These are phyloP conservation scores for Salix dunnii DNA, from an alignment of 345 rosid genomes.

Conservation along the genomic window DNA sequence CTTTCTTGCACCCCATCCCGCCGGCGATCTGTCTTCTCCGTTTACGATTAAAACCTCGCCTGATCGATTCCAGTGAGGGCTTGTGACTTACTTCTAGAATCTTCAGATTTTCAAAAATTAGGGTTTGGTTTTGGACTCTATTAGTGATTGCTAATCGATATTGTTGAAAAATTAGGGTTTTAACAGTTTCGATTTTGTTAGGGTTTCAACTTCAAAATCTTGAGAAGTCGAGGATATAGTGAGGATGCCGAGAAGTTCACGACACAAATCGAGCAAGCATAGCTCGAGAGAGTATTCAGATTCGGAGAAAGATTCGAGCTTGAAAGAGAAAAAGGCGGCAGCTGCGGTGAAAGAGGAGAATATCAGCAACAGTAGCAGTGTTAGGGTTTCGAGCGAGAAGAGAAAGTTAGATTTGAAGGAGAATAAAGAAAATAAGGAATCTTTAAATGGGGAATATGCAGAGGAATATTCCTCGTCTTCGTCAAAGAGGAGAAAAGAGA, in stretches of 20 bases:
- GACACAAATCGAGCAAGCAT: constrained; percentile 95
- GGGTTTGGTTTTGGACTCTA: constrained; percentile 8
- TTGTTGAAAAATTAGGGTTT: constrained; percentile 23
- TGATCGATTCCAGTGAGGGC: neutral
- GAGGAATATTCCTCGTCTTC: constrained; percentile 58
- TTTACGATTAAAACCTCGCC: neutral
- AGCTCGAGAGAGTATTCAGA: constrained; percentile 78
- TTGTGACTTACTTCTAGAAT: neutral
- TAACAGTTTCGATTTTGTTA: neutral
- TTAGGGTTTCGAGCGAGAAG: constrained; percentile 62
- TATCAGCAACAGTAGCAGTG: constrained; percentile 18
- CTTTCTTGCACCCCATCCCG: constrained; percentile 2
- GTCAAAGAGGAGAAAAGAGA: constrained; percentile 62
- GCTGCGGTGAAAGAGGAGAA: constrained; percentile 36
- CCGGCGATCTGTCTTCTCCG: constrained; percentile 24
- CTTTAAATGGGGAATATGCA: constrained; percentile 55
- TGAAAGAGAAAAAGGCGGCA: constrained; percentile 53
- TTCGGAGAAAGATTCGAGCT: constrained; percentile 66
- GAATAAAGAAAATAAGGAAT: constrained; percentile 9
- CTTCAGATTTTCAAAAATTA: neutral
- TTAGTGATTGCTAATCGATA: neutral
- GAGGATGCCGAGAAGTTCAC: constrained; percentile 81
- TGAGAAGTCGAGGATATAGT: constrained; percentile 5
- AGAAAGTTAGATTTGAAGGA: constrained; percentile 59
- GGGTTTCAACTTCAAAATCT: constrained; percentile 14